A percentile compares a stretch with the other conserved stretches of the same genome.
phyloP scores from a whole-genome alignment of 139 green algal genomes.

The Desmodesmus armatus region DNA sequence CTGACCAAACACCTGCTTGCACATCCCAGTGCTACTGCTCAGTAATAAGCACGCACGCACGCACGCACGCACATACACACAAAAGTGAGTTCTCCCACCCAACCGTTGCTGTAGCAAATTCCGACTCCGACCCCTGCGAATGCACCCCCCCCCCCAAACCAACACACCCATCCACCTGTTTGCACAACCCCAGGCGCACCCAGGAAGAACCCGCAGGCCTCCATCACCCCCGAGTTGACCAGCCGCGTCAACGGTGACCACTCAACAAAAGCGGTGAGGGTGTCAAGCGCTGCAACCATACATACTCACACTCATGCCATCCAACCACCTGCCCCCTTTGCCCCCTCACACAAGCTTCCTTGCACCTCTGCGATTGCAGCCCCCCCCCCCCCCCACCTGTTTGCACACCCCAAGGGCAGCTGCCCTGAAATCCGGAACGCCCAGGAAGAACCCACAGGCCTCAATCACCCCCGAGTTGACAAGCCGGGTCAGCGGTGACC shows the following conservation, averaged over 20 bases:
- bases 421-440: constrained; percentile 65
- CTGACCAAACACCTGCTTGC: too few relatives aligned
- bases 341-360: neutral
- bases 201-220: constrained; percentile 73
- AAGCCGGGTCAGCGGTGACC: constrained; percentile 74
- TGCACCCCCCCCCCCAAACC: too few relatives aligned
- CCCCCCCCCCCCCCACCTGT: too few relatives aligned
- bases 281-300: constrained; percentile 65
- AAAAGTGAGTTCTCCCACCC: neutral
- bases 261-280: constrained; percentile 66
- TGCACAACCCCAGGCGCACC: constrained; percentile 64
- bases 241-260: constrained; percentile 79
- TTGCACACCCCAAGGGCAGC: constrained; percentile 72
- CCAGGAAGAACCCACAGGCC: constrained; percentile 73
- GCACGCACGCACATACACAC: neutral
- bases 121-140: neutral
- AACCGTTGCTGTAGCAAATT: neutral
- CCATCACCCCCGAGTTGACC: constrained; percentile 63
- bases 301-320: too few relatives aligned
- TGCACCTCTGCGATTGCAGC: neutral
- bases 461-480: constrained; percentile 63
- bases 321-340: neutral
- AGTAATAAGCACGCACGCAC: too few relatives aligned
- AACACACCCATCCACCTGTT: constrained; percentile 73
- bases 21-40: too few relatives aligned